Percentiles rank a stretch among this genome's conserved stretches.
These are phyloP conservation scores for Linum lewisii DNA, from an alignment of 345 rosid genomes.

Conservation along the genomic window DNA sequence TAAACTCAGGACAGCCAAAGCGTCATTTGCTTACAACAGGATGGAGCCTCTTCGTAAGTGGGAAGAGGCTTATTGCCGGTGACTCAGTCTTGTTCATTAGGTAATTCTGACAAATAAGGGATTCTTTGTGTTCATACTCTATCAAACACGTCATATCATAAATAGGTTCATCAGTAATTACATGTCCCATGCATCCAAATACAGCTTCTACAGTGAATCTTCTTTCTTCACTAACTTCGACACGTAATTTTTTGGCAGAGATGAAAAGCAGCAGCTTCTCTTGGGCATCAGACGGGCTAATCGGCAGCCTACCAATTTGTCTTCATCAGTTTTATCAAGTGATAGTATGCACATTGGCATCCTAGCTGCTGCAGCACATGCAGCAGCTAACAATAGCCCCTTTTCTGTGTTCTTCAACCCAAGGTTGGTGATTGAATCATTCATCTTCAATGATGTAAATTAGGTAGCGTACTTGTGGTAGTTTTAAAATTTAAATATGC, in stretches of 20 bases:
- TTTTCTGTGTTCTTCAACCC: constrained; percentile 88
- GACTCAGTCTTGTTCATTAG: constrained; percentile 80
- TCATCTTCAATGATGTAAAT: not conserved
- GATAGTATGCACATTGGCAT: constrained; percentile 98
- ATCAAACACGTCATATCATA: not conserved
- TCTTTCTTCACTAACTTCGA: not conserved
- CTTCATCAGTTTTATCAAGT: constrained; percentile 86
- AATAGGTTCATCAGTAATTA: too few relatives aligned
- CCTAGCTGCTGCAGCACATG: constrained; percentile 97
- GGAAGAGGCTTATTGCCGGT: constrained; percentile 74
- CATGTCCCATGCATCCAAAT: not conserved
- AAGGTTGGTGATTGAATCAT: constrained; percentile 31
- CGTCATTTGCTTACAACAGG: constrained; percentile 89
- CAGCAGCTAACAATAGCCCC: constrained; percentile 87
- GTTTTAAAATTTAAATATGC: constrained; percentile 6
- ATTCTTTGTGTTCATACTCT: not conserved
- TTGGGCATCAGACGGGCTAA: constrained; percentile 77
- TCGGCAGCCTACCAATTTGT: constrained; percentile 71
- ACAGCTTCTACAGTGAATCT: not conserved
- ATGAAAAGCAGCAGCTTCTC: constrained; percentile 79
- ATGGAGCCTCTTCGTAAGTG: constrained; percentile 84
- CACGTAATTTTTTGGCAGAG: constrained; percentile 34
- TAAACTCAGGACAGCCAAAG: constrained; percentile 70
- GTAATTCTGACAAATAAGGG: constrained; percentile 22
- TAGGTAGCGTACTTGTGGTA: not conserved